A percentile compares a stretch with the other conserved stretches of the same genome.
Evolutionary conservation across 2,329 filamentous ascomycete genomes (phyloP).

Genomic region (Hymenoscyphus occultus): DNA sequence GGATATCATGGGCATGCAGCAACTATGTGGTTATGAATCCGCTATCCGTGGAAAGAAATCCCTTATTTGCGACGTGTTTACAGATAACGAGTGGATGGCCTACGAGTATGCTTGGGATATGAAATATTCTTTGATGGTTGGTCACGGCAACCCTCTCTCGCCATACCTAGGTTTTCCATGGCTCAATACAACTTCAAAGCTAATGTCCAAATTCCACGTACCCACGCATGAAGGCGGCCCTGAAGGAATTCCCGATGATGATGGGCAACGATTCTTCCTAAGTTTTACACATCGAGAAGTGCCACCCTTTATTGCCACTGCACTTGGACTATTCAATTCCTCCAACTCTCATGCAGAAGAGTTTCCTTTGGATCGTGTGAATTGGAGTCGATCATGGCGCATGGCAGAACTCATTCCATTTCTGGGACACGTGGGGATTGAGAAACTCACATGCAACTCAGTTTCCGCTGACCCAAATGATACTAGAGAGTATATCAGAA

Average conservation of each 20-base stretch:
- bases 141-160: constrained; percentile 58
- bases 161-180: constrained; percentile 63
- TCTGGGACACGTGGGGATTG: constrained; percentile 63
- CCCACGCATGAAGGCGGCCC: constrained; percentile 14
- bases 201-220: constrained; percentile 40
- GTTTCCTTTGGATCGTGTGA: constrained; percentile 61
- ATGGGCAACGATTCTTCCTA: constrained; percentile 58
- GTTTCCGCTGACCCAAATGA: constrained; percentile 50
- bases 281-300: constrained; percentile 69
- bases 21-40: constrained; percentile 64
- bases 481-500: constrained; percentile 50
- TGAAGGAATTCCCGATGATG: constrained; percentile 24
- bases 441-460: constrained; percentile 57
- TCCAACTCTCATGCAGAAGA: constrained; percentile 59
- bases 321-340: constrained; percentile 69
- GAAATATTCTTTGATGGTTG: constrained; percentile 62
- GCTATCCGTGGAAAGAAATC: constrained; percentile 60
- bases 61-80: constrained; percentile 60
- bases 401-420: constrained; percentile 63
- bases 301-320: constrained; percentile 63
- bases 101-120: constrained; percentile 66
- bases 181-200: constrained; percentile 58
- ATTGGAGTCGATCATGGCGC: constrained; percentile 61
- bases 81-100: constrained; percentile 60
- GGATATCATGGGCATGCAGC: constrained; percentile 64